Evolutionary conservation across 306 rosid genomes (phyloP), one percentile per base, ranked within the genome.

Genomic region (Castanospermum australe): DNA sequence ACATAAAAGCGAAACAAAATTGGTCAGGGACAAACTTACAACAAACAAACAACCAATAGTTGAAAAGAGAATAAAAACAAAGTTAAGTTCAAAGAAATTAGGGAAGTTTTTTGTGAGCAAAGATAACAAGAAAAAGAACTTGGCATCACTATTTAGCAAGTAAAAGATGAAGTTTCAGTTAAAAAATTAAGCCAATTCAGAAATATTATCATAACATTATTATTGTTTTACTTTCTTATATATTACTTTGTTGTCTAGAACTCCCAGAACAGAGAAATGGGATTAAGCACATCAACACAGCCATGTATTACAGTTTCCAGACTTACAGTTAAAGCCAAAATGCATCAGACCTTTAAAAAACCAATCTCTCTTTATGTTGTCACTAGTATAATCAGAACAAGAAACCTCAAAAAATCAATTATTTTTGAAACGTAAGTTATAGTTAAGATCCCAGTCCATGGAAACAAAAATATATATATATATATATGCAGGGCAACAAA

Each of bases 401-500:
- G 4, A 24, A 45, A 30, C 38, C 61, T 65, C 42, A 55, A 63
- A 50, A 2, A 15, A 45, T 8, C 63, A 71, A 51, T 17, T 18
- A 44, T 44, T 6, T 1, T 15, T 64, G 32, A 45, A 74, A 69
- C 55, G 15, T 2, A 35, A 6, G 17, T 15, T 35, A 47, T 66
- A 3, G n/a, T 18, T 48, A 25, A 24, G 5, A 57, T 8, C 20
- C 1, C 59, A 59, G 33, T 79, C 12, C 57, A 25, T 22, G 57
- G 32, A 61, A 79, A 66, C 25, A 9, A 63, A 52, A 57, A 52
- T 52, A 44, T n/a, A n/a, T n/a, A n/a, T n/a, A n/a, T n/a, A 3
- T 13, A 44, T 22, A 73, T 12, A 60, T 63, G 33, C 6, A 18
- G n/a, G 63, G 73, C 22, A 76, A 86, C 85, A 76, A 62, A 88